Evolutionary conservation across 805 yeast genomes (phyloP).

Genomic region (Teunomyces aglyptinius): DNA sequence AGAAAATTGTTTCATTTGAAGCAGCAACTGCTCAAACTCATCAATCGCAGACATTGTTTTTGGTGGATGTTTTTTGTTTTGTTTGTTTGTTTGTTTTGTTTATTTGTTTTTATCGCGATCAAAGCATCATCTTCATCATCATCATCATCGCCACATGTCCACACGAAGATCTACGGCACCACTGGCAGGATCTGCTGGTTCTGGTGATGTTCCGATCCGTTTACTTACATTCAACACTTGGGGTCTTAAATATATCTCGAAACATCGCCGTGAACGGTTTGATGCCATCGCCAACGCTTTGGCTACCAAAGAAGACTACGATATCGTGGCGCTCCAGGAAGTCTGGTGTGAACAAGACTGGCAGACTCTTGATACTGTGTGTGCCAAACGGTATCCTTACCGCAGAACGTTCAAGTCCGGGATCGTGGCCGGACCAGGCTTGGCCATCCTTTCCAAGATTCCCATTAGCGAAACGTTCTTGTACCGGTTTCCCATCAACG

Average conservation of each 20-base stretch:
- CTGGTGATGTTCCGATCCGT: slow-evolving; percentile 25
- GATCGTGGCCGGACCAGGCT: slow-evolving; percentile 88
- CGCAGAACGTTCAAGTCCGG: slow-evolving; percentile 76
- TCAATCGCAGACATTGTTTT: slow-evolving; percentile 16
- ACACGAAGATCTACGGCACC: neutral
- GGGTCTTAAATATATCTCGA: slow-evolving; percentile 90
- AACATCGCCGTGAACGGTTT: slow-evolving; percentile 60
- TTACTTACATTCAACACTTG: slow-evolving; percentile 75
- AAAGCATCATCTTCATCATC: too few relatives aligned
- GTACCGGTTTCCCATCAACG: slow-evolving; percentile 87
- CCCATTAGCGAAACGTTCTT: slow-evolving; percentile 80
- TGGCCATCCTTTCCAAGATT: slow-evolving; percentile 76
- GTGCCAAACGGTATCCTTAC: slow-evolving; percentile 55
- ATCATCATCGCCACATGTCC: too few relatives aligned
- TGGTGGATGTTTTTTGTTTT: neutral
- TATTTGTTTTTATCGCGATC: neutral
- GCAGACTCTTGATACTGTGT: slow-evolving; percentile 53
- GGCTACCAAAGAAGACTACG: slow-evolving; percentile 50
- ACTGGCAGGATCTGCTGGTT: neutral
- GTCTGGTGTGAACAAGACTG: slow-evolving; percentile 88
- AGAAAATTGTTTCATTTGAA: slow-evolving; percentile 40
- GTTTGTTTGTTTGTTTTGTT: neutral
- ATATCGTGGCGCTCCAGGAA: slow-evolving; percentile 91
- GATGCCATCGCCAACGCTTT: slow-evolving; percentile 70
- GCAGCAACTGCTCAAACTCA: slow-evolving; percentile 35